Base-by-base conservation (phyloP, 768 basidiomycete species). In the Lepiota venenata region DNA sequence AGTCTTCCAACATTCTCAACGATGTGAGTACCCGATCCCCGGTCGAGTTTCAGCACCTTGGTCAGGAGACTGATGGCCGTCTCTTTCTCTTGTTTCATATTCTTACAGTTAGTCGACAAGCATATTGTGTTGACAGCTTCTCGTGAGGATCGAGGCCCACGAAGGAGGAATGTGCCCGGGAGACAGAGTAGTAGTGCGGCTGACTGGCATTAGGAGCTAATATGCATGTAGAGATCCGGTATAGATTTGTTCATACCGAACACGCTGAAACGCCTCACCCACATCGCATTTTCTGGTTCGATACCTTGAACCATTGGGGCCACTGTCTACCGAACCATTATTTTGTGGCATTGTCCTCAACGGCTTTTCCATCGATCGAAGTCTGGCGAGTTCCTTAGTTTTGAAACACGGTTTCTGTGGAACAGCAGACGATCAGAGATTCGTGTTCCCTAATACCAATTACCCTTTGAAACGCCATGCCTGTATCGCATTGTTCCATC, bases 1-100 rank as follows among this genome's bases (percentile, higher is more conserved):
- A 94, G 70, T 89, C 91, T 27, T 79, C 95, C 14, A 87, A 87
- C 59, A 82, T 87, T 9, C 69, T 98, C 55, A 98, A 95, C 66
- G 93, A 96, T 62, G 95, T 96, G 64, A 62, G 91, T 29, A 36
- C 40, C 45, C 38, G 15, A 50, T 47, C 42, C n/a, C 3, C 5
- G 25, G n/a, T n/a, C n/a, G n/a, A 25, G 16, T 22, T 16, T 32
- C 37, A 20, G 11, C 14, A 39, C 47, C 29, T 49, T 22, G 54
- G 35, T 42, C 12, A 45, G 41, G 37, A 21, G 29, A 45, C 56
- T 55, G 40, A 48, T 49, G 47, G 20, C 29, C 46, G 53, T 15
- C 46, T 52, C 21, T 47, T 16, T 48, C 36, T 45, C 38, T n/a
- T 40, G 32, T 32, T 32, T 32, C 32, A 32, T 32, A 8, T 47